These are phyloP conservation scores for Cadophora sp. DNA, from an alignment of 2,329 filamentous ascomycete genomes.

Conservation along the genomic window DNA sequence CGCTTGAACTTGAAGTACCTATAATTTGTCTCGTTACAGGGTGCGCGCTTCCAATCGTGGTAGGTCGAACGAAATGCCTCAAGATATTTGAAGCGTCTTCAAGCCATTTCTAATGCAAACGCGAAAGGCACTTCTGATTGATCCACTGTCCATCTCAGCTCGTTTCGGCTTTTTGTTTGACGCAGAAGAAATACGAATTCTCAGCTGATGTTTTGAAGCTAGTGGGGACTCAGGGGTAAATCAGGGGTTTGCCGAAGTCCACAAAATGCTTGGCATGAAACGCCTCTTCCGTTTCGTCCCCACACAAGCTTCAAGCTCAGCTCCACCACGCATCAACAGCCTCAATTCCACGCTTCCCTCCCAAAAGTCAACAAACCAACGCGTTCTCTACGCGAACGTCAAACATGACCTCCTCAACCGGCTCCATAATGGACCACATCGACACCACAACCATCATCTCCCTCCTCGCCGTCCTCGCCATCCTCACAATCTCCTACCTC, in stretches of 20 bases:
- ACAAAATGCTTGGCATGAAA: background rate
- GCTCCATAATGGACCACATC: conserved; percentile 50
- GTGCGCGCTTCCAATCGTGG: too few relatives aligned
- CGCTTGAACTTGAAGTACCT: too few relatives aligned
- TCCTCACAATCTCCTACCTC: conserved; percentile 57
- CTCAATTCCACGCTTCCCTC: background rate
- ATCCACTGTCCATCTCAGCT: background rate
- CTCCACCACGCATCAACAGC: background rate
- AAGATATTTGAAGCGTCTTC: background rate
- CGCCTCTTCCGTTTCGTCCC: background rate
- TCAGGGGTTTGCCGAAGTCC: conserved; percentile 3
- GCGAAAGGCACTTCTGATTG: background rate
- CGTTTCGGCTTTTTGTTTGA: background rate
- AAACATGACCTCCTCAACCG: background rate
- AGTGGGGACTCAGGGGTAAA: background rate
- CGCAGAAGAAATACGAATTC: background rate
- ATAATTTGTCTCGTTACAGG: too few relatives aligned
- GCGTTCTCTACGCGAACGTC: background rate
- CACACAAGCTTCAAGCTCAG: conserved; percentile 7
- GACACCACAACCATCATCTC: conserved; percentile 66
- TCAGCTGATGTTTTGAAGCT: background rate
- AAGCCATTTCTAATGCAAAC: background rate
- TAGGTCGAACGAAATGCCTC: too few relatives aligned
- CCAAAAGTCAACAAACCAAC: background rate
- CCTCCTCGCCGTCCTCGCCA: conserved; percentile 59